Percentiles rank a stretch among this genome's conserved stretches.
Evolutionary conservation across 768 basidiomycete genomes (phyloP).

Genomic region (Stropharia rugosoannulata): DNA sequence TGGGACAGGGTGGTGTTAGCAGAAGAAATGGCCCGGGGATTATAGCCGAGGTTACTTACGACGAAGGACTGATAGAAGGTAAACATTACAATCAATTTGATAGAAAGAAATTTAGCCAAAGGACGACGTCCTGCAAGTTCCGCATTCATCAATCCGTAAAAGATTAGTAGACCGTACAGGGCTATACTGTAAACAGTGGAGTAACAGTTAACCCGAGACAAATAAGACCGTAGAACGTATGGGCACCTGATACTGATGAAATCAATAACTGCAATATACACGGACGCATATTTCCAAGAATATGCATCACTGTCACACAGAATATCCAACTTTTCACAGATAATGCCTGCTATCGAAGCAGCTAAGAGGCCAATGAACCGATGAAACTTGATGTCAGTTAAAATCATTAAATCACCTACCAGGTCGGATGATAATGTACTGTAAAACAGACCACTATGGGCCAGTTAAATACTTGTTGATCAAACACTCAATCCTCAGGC

Average conservation of each 20-base stretch:
- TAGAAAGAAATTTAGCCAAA: slow-evolving; percentile 80
- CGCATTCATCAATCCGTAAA: slow-evolving; percentile 79
- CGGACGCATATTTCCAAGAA: slow-evolving; percentile 58
- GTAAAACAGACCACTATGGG: slow-evolving; percentile 78
- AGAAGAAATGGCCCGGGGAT: neutral
- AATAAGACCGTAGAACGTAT: neutral
- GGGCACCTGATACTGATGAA: slow-evolving; percentile 79
- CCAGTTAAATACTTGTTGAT: neutral
- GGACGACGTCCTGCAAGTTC: slow-evolving; percentile 79
- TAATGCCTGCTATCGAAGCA: slow-evolving; percentile 73
- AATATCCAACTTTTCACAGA: slow-evolving; percentile 67
- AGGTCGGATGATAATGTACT: slow-evolving; percentile 78
- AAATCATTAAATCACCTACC: slow-evolving; percentile 22
- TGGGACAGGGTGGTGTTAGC: slow-evolving; percentile 21
- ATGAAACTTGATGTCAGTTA: neutral
- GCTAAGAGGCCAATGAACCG: slow-evolving; percentile 25
- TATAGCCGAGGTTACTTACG: slow-evolving; percentile 36
- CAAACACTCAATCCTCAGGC: neutral
- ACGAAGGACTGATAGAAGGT: slow-evolving; percentile 87
- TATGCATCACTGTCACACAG: slow-evolving; percentile 68
- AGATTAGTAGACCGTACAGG: slow-evolving; percentile 80
- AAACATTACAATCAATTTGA: slow-evolving; percentile 86
- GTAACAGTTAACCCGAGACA: neutral
- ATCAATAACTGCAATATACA: slow-evolving; percentile 72
- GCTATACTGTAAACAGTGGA: slow-evolving; percentile 54